Percentiles rank a stretch among this genome's conserved stretches.
Conservation (phyloP, 345 rosid genomes). For the Nasturtium officinale region DNA sequence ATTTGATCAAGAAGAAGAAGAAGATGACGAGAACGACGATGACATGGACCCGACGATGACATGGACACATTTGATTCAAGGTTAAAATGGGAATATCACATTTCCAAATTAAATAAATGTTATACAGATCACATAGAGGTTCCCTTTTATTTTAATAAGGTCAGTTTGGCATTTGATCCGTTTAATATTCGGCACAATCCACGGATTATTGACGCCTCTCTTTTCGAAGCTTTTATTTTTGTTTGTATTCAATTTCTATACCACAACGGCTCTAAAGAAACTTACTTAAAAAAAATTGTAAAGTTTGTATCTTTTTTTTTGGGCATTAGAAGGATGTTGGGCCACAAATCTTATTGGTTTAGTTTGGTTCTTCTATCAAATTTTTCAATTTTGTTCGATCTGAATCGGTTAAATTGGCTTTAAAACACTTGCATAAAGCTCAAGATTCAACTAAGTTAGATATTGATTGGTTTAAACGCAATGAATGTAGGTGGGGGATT, state of each 20-base stretch:
- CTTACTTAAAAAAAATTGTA: slow-evolving; percentile 8
- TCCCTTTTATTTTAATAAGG: too few species aligned
- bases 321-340: slow-evolving; percentile 12
- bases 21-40: too few species aligned
- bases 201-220: slow-evolving; percentile 40
- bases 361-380: background rate
- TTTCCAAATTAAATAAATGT: too few species aligned
- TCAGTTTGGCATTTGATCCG: too few species aligned
- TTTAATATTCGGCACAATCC: too few species aligned
- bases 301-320: background rate
- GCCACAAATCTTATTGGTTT: slow-evolving; percentile 13
- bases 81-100: too few species aligned
- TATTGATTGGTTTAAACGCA: background rate
- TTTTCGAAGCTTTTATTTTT: slow-evolving; percentile 29
- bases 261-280: slow-evolving; percentile 40
- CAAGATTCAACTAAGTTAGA: background rate
- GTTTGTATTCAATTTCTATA: slow-evolving; percentile 27
- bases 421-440: background rate
- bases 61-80: too few species aligned
- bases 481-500: background rate
- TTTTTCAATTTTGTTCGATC: background rate
- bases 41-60: too few species aligned
- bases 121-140: too few species aligned
- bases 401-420: background rate
- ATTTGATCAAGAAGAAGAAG: too few species aligned